Percentiles rank a stretch among this genome's conserved stretches.
phyloP scores from a whole-genome alignment of 352 stramenopile species.

The Phytophthora multivora region DNA sequence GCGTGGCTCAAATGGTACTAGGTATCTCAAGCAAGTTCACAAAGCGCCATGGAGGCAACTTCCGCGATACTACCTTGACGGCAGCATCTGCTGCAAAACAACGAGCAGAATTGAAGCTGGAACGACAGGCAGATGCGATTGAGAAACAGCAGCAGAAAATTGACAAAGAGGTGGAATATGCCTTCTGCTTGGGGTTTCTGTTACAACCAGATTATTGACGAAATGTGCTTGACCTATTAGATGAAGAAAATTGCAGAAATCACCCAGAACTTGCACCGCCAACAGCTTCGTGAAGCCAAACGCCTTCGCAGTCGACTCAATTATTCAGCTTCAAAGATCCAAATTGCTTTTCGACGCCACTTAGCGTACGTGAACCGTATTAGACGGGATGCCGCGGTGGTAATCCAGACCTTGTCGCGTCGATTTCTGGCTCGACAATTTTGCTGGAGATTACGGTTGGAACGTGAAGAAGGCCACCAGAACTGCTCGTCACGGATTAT shows the following conservation, averaged over 20 bases:
- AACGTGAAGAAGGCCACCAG: slow-evolving; percentile 19
- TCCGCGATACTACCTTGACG: slow-evolving; percentile 75
- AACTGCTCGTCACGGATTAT: slow-evolving; percentile 48
- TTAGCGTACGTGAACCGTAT: slow-evolving; percentile 8
- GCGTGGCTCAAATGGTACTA: slow-evolving; percentile 21
- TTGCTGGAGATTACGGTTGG: slow-evolving; percentile 11
- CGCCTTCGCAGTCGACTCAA: slow-evolving; percentile 57
- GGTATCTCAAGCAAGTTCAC: slow-evolving; percentile 87
- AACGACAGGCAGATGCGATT: slow-evolving; percentile 70
- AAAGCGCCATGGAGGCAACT: slow-evolving; percentile 69
- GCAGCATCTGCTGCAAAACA: slow-evolving; percentile 71
- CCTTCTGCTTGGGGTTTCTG: background rate
- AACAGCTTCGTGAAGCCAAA: slow-evolving; percentile 73
- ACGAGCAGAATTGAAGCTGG: slow-evolving; percentile 64
- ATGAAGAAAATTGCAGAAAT: slow-evolving; percentile 83
- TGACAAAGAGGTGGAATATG: slow-evolving; percentile 54
- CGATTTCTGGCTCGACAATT: slow-evolving; percentile 29
- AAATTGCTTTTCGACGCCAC: slow-evolving; percentile 46
- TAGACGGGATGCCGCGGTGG: slow-evolving; percentile 35
- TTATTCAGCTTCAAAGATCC: slow-evolving; percentile 56
- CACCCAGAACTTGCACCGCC: slow-evolving; percentile 63
- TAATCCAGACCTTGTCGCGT: slow-evolving; percentile 57
- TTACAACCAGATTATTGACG: background rate
- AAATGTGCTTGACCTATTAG: slow-evolving; percentile 28
- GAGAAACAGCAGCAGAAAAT: slow-evolving; percentile 85